Base-by-base conservation (phyloP, 345 rosid genomes). In the Pistacia vera region DNA sequence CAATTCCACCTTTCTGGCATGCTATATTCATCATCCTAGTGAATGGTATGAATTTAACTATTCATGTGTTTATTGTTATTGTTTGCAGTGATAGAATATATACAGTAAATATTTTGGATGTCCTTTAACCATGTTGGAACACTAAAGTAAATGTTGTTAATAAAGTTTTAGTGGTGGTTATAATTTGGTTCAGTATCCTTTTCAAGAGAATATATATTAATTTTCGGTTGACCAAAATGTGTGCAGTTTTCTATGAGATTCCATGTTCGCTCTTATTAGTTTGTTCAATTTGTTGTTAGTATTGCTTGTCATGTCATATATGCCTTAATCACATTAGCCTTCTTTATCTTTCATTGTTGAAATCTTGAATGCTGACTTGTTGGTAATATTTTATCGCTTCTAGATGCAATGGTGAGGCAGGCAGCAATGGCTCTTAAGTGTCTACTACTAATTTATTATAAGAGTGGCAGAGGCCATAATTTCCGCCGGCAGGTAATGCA, bases 371-470 rank as follows among this genome's bases (percentile, higher is more conserved):
- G 70, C 63, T 64, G 44, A 63, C 62, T n/a, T 64, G 36, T 54
- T 13, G 1, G 11, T 2, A 38, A 54, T 74, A 25, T 54, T 75
- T 46, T 51, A 17, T 56, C 51, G 30, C 66, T 83, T 80, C 36
- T 84, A 90, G 94, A 90, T 84, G 77, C 83, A 71, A 63, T 88
- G 88, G 88, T 81, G 64, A 83, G 91, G 73, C 90, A 88, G 82
- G 83, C 83, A 4, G 84, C 83, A 68, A 88, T 88, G 91, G 84
- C 81, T 2, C 69, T 85, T 66, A 88, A 90, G 83, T 90, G 90
- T 80, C 33, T 85, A 64, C 84, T 87, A 60, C 81, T 88, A 70
- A 81, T 90, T 66, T 84, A 85, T 75, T 87, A 84, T 85, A 88
- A 87, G 86, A 88, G 88, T 74, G 78, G 85, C 56, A 79, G 79